These are phyloP conservation scores for Ascochyta koolunga DNA, from an alignment of 2,329 filamentous ascomycete genomes.

Conservation along the genomic window DNA sequence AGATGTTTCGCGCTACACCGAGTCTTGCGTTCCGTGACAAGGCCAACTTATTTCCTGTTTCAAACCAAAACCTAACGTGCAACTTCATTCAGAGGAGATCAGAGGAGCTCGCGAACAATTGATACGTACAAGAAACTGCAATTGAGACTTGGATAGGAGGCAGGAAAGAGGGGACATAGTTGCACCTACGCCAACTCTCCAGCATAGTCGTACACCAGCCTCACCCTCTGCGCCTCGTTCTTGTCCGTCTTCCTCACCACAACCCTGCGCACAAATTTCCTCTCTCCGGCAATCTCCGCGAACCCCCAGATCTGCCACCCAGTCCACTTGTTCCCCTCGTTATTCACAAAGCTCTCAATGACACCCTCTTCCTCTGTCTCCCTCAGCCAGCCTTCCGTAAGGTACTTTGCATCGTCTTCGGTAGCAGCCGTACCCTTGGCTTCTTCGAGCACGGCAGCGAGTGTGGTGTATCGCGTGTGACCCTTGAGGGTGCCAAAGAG, in stretches of 20 bases:
- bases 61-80: constrained; percentile 6
- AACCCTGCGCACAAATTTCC: constrained; percentile 41
- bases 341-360: constrained; percentile 44
- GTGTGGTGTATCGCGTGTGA: constrained; percentile 58
- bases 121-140: not conserved
- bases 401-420: constrained; percentile 32
- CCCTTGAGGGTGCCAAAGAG: constrained; percentile 77
- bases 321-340: constrained; percentile 44
- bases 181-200: constrained; percentile 27
- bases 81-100: not conserved
- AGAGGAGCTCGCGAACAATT: not conserved
- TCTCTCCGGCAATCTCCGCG: constrained; percentile 37
- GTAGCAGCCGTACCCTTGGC: constrained; percentile 24
- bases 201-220: constrained; percentile 45
- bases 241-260: constrained; percentile 42
- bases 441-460: constrained; percentile 33
- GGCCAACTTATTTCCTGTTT: constrained; percentile 7
- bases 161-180: not conserved
- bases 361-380: constrained; percentile 40
- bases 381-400: constrained; percentile 38
- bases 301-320: constrained; percentile 46
- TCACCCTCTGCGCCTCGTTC: constrained; percentile 35
- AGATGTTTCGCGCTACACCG: constrained; percentile 16
- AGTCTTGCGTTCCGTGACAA: constrained; percentile 7
- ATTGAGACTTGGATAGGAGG: not conserved